phyloP scores from a whole-genome alignment of 768 basidiomycete genomes.

The Fomitopsis pulvina region DNA sequence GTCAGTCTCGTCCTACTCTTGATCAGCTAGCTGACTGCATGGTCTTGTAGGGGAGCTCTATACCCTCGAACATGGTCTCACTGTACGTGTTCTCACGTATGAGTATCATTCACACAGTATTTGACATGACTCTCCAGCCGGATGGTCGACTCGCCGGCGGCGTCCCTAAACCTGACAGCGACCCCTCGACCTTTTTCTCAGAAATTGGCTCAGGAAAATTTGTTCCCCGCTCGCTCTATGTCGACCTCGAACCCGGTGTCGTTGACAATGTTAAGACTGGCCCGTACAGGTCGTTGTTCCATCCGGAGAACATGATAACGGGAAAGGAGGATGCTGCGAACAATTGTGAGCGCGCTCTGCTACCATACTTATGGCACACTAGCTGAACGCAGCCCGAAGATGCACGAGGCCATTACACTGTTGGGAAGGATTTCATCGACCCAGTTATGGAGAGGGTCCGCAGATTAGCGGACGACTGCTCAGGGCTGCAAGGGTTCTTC shows the following conservation, averaged over 20 bases:
- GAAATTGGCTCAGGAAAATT: constrained; percentile 91
- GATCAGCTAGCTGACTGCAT: neutral
- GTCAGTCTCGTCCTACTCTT: constrained; percentile 1
- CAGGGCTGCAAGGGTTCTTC: constrained; percentile 97
- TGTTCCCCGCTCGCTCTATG: constrained; percentile 94
- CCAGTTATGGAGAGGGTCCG: constrained; percentile 94
- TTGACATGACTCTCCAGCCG: too few relatives aligned
- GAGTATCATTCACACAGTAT: too few relatives aligned
- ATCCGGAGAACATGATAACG: constrained; percentile 93
- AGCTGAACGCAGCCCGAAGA: constrained; percentile 42
- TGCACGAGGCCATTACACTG: constrained; percentile 96
- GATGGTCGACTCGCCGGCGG: constrained; percentile 82
- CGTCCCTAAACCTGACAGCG: constrained; percentile 56
- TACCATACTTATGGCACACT: too few relatives aligned
- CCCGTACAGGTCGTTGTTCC: constrained; percentile 89
- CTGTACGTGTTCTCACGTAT: constrained; percentile 74
- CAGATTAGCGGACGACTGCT: constrained; percentile 92
- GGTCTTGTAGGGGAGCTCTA: constrained; percentile 82
- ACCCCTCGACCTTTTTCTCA: constrained; percentile 98
- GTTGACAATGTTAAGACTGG: constrained; percentile 95
- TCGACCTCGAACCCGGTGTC: constrained; percentile 91
- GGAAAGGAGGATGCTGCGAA: constrained; percentile 99
- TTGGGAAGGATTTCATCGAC: constrained; percentile 98
- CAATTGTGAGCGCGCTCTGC: constrained; percentile 58
- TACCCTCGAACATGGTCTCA: constrained; percentile 95